These are phyloP conservation scores for Spathaspora passalidarum DNA, from an alignment of 805 yeast genomes.

Conservation along the genomic window DNA sequence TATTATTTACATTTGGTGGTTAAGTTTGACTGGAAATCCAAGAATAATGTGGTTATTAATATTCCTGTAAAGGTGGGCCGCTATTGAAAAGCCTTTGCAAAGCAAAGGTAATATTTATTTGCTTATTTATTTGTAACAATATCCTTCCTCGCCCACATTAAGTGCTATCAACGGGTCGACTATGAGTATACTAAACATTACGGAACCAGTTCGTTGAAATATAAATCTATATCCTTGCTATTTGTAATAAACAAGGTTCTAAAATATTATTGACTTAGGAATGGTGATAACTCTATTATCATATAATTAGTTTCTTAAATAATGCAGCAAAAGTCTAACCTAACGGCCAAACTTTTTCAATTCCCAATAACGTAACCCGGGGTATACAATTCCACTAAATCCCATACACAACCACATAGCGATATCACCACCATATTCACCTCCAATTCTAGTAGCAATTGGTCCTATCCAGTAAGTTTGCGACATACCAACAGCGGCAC, in stretches of 20 bases:
- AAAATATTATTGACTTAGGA: not conserved
- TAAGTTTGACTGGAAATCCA: not conserved
- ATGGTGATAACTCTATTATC: not conserved
- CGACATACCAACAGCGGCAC: slow-evolving; percentile 85
- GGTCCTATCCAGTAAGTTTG: slow-evolving; percentile 85
- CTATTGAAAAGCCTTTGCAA: too few species aligned
- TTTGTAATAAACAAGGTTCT: not conserved
- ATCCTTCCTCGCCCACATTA: too few species aligned
- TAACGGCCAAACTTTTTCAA: slow-evolving; percentile 43
- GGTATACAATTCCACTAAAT: slow-evolving; percentile 62
- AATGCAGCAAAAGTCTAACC: not conserved
- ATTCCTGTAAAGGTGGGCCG: slow-evolving; percentile 5
- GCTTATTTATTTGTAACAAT: too few species aligned
- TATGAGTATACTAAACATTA: too few species aligned
- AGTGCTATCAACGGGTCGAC: too few species aligned
- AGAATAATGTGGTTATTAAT: not conserved
- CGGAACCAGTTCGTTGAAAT: too few species aligned
- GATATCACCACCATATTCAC: slow-evolving; percentile 71
- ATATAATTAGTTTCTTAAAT: not conserved
- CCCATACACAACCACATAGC: slow-evolving; percentile 81
- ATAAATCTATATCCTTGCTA: too few species aligned
- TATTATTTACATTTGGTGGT: slow-evolving; percentile 6
- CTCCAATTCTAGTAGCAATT: slow-evolving; percentile 56
- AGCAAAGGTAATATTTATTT: too few species aligned
- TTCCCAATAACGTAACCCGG: slow-evolving; percentile 64